Conservation (phyloP, 2,329 filamentous ascomycete species). For the Ascochyta fabae region DNA sequence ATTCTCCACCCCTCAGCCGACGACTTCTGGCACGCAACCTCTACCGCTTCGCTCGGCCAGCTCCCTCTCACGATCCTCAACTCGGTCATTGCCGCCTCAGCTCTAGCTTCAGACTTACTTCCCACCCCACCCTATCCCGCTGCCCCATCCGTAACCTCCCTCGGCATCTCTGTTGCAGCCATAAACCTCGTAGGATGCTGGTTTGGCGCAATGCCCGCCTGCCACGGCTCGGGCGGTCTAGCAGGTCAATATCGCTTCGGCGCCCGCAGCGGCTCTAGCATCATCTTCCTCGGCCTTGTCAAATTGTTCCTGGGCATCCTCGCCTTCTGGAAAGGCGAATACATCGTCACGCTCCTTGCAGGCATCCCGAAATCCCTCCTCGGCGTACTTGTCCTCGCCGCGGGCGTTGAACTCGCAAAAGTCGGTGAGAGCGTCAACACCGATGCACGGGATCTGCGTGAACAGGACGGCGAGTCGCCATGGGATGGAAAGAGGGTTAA, state of each 20-base stretch:
- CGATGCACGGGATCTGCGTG: constrained; percentile 65
- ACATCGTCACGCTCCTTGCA: constrained; percentile 72
- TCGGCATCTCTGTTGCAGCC: constrained; percentile 79
- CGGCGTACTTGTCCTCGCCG: constrained; percentile 87
- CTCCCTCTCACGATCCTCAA: constrained; percentile 91
- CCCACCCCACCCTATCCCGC: constrained; percentile 63
- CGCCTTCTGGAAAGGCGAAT: constrained; percentile 68
- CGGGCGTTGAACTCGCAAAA: constrained; percentile 84
- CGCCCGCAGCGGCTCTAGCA: constrained; percentile 82
- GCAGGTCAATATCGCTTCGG: constrained; percentile 93
- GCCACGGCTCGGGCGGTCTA: constrained; percentile 88
- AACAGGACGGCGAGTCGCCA: constrained; percentile 41
- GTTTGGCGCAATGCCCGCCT: constrained; percentile 95
- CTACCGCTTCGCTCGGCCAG: constrained; percentile 79
- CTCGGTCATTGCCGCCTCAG: constrained; percentile 85
- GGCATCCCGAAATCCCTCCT: constrained; percentile 79
- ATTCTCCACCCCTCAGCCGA: constrained; percentile 53
- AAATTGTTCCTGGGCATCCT: constrained; percentile 77
- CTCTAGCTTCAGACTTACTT: constrained; percentile 78
- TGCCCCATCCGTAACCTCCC: constrained; percentile 73
- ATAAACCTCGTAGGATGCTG: constrained; percentile 89
- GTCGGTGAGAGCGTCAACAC: constrained; percentile 85
- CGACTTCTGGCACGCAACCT: constrained; percentile 61
- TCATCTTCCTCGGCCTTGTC: constrained; percentile 77
- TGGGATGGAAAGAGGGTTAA: constrained; percentile 56